Percentiles rank a stretch among this genome's conserved stretches.
These are phyloP conservation scores for Lactifluus volemus DNA, from an alignment of 768 basidiomycete genomes.

Conservation along the genomic window DNA sequence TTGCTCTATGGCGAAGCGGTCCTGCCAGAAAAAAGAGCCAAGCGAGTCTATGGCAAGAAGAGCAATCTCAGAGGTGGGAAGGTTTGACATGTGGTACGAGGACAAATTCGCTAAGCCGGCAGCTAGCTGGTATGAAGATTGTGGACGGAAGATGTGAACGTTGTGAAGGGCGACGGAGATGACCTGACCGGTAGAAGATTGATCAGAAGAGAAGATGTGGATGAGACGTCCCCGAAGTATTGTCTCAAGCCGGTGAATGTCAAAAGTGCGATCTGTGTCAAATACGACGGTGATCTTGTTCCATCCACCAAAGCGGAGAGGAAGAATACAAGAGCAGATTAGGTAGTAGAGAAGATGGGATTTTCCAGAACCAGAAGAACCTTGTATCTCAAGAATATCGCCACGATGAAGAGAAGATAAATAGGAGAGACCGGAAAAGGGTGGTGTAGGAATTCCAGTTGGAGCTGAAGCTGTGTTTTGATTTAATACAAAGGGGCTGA, in stretches of 20 bases:
- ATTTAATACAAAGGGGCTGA: not conserved
- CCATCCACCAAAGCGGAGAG: constrained; percentile 44
- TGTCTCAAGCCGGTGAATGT: constrained; percentile 42
- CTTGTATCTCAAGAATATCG: constrained; percentile 71
- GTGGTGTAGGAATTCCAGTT: constrained; percentile 3
- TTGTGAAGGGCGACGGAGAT: constrained; percentile 37
- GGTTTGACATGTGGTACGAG: constrained; percentile 38
- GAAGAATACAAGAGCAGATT: constrained; percentile 49
- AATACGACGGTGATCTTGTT: constrained; percentile 56
- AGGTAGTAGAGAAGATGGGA: constrained; percentile 68
- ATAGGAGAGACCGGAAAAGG: constrained; percentile 8
- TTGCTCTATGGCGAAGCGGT: constrained; percentile 57
- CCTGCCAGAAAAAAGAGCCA: constrained; percentile 70
- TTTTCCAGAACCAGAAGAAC: constrained; percentile 67
- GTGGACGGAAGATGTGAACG: constrained; percentile 63
- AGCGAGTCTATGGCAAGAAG: constrained; percentile 69
- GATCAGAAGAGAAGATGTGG: constrained; percentile 21
- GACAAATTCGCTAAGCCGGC: constrained; percentile 53
- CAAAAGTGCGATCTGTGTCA: constrained; percentile 64
- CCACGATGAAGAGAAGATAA: constrained; percentile 37
- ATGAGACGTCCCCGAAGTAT: constrained; percentile 43
- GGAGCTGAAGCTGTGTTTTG: constrained; percentile 4
- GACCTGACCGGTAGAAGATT: constrained; percentile 19
- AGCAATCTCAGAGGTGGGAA: constrained; percentile 49
- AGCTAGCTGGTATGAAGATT: constrained; percentile 60